A percentile compares a stretch with the other conserved stretches of the same genome.
Conservation (phyloP, 208 protist genomes). For the Acanthamoeba healyi region DNA sequence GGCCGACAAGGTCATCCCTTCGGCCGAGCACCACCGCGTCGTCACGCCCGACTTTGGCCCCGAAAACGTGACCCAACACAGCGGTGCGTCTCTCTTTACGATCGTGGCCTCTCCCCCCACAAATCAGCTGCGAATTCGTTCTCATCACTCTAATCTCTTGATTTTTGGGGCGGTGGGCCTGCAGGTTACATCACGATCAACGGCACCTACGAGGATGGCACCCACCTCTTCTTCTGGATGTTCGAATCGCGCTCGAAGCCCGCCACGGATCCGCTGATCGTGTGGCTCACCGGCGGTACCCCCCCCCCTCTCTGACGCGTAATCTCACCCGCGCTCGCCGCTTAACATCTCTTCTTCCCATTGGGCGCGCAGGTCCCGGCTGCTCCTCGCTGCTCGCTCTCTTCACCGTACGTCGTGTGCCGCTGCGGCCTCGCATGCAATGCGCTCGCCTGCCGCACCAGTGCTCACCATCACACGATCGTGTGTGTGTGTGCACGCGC, state of each 20-base stretch:
- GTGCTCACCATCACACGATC: background rate
- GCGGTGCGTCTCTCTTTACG: conserved; percentile 30
- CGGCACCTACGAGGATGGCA: conserved; percentile 41
- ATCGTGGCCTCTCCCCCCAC: no score
- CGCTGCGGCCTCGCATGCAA: background rate
- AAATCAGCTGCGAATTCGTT: background rate
- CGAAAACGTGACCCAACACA: conserved; percentile 60
- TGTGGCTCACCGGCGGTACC: conserved; percentile 42
- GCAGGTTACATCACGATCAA: conserved; percentile 62
- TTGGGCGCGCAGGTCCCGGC: background rate
- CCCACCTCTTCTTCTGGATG: conserved; percentile 61
- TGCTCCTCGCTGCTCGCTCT: conserved; percentile 18
- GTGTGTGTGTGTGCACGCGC: background rate
- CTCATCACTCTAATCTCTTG: no score
- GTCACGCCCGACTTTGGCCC: conserved; percentile 10
- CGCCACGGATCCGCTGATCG: background rate
- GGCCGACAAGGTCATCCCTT: background rate
- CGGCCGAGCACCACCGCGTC: background rate
- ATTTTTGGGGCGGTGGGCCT: no score
- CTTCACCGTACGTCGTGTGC: conserved; percentile 2
- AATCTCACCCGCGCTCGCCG: background rate
- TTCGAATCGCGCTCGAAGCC: conserved; percentile 59
- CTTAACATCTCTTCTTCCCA: background rate
- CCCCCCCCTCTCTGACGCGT: background rate
- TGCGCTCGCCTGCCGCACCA: background rate